Evolutionary conservation across 805 yeast genomes (phyloP).

Genomic region (Starmera amethionina): DNA sequence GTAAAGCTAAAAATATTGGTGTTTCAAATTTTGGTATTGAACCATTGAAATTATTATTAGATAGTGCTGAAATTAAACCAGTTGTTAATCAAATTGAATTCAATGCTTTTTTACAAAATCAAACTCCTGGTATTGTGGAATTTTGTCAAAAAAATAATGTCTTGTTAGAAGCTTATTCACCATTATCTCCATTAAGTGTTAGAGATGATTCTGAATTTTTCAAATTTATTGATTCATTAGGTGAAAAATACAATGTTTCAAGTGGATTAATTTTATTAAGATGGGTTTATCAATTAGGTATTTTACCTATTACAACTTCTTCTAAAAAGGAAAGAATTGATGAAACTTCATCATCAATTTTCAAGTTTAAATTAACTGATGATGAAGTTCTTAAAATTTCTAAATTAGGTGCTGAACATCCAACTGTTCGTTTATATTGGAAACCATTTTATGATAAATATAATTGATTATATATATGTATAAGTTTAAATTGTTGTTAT

Average conservation of each 20-base stretch:
- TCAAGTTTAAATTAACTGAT: conserved; percentile 40
- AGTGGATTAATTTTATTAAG: conserved; percentile 57
- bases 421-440: conserved; percentile 26
- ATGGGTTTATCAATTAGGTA: conserved; percentile 58
- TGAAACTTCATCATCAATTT: conserved; percentile 43
- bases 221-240: conserved; percentile 30
- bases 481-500: too few species aligned
- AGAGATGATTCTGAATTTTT: conserved; percentile 31
- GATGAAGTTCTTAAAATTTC: conserved; percentile 40
- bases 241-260: conserved; percentile 49
- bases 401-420: conserved; percentile 28
- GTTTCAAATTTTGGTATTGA: conserved; percentile 49
- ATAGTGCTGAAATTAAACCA: conserved; percentile 33
- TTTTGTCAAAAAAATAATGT: conserved; percentile 41
- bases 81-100: conserved; percentile 56
- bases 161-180: conserved; percentile 55
- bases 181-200: conserved; percentile 49
- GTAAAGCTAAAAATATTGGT: conserved; percentile 47
- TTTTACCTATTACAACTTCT: conserved; percentile 70
- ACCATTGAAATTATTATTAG: conserved; percentile 33
- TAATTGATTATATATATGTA: conserved; percentile 3
- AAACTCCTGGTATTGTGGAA: conserved; percentile 44
- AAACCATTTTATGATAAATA: conserved; percentile 15
- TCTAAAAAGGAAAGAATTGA: conserved; percentile 44
- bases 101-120: conserved; percentile 62